Conservation (phyloP, 257 asterid species). For the Knoxia roxburghii region DNA sequence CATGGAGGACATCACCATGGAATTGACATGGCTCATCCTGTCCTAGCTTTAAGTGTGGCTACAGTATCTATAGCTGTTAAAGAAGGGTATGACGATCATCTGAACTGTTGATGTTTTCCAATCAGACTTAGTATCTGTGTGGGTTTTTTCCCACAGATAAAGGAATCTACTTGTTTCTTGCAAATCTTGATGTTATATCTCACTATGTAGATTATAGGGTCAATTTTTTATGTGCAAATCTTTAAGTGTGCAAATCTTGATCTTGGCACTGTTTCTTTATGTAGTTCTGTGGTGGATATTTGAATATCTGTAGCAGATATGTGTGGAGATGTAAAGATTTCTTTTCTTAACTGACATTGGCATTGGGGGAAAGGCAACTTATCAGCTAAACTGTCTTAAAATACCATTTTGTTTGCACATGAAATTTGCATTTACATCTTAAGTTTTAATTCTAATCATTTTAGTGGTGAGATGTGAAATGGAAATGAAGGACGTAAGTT, state of each 20-base stretch:
- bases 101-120: neutral
- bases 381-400: too few relatives aligned
- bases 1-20: slow-evolving; percentile 69
- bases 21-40: slow-evolving; percentile 85
- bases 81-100: slow-evolving; percentile 68
- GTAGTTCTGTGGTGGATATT: neutral
- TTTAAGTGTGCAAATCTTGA: too few relatives aligned
- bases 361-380: neutral
- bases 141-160: slow-evolving; percentile 6
- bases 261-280: too few relatives aligned
- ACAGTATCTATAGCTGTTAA: slow-evolving; percentile 71
- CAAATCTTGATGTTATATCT: neutral
- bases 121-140: neutral
- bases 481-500: neutral
- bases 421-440: too few relatives aligned
- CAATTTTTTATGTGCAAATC: too few relatives aligned
- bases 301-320: neutral
- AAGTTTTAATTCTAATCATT: too few relatives aligned
- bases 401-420: neutral
- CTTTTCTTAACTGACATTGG: neutral
- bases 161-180: neutral
- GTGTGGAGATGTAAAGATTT: too few relatives aligned
- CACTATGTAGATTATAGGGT: neutral
- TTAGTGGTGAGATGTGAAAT: too few relatives aligned
- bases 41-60: slow-evolving; percentile 81